Base-by-base conservation (phyloP, 78 protist species). In the Dictyostelium brefeldianum region DNA sequence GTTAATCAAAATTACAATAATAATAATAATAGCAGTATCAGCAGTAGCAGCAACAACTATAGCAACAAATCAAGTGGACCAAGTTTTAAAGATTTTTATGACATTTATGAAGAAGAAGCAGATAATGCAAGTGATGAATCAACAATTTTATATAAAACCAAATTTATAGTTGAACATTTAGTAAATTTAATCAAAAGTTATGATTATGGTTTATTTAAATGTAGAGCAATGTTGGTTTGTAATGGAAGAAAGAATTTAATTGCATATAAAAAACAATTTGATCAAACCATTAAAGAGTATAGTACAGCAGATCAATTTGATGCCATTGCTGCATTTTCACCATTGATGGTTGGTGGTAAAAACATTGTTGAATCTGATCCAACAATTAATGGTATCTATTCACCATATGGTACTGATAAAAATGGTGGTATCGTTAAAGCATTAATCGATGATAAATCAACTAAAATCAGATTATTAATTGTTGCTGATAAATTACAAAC, bases 401-500 rank as follows among this genome's bases (percentile, higher is more conserved):
- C 93, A 5, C 78, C 22, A 3, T 77, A 57, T 64, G 93, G 93
- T 64, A 29, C 84, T 12, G 93, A 87, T 64, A 87, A 87, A 69
- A 56, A 87, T 77, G 59, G 93, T 62, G 93, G 93, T 10, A 50
- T 87, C 10, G 71, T 73, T 12, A 74, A 77, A 25, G 85, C 95
- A 46, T 9, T 90, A 6, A 36, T 31, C 17, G 93, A 77, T 10
- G 93, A 87, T 62, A 87, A 48, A n/a, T 25, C 64, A 1, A 59
- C 15, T 4, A 90, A 43, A 25, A 90, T 90, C n/a, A 78, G 83
- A 53, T 75, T 90, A 20, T 29, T 90, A 9, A 64, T 90, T 31
- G 95, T 90, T 4, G 95, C 95, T 7, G 95, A 90, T 48, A 90
- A 90, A 31, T 65, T 90, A 57, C 95, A 82, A 54, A 90, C 95